phyloP scores from a whole-genome alignment of 2,329 filamentous ascomycete genomes.

The Tolypocladium sp. region DNA sequence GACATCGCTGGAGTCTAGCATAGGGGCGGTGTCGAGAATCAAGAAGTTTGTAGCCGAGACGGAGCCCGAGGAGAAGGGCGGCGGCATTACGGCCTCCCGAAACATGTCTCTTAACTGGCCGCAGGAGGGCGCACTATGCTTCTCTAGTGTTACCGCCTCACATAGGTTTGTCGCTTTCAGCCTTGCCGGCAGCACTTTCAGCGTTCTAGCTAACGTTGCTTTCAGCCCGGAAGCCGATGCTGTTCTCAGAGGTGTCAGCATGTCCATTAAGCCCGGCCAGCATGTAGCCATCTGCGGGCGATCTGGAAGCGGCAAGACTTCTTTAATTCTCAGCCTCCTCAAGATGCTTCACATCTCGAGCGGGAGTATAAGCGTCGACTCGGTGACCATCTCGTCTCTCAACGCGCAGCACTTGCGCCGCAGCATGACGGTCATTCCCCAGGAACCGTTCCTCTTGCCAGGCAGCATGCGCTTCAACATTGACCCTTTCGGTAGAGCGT shows the following conservation, averaged over 20 bases:
- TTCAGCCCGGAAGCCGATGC: not conserved
- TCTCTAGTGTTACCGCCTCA: not conserved
- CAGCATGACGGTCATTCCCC: not conserved
- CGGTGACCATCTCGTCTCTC: not conserved
- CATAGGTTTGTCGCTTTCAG: not conserved
- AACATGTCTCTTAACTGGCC: not conserved
- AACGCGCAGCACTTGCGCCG: not conserved
- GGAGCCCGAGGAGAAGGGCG: not conserved
- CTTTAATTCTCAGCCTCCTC: not conserved
- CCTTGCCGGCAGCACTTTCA: no score
- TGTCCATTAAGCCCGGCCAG: not conserved
- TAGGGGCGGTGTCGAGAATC: not conserved
- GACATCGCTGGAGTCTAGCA: not conserved
- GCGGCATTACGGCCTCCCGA: no score
- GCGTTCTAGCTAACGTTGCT: not conserved
- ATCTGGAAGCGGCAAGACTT: not conserved
- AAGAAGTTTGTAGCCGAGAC: not conserved
- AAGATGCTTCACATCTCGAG: not conserved
- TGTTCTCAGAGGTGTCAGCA: not conserved
- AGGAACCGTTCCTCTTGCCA: not conserved
- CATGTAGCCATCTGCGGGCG: not conserved
- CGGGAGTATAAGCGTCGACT: not conserved
- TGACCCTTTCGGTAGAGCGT: not conserved
- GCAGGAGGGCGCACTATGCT: not conserved
- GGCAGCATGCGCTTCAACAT: not conserved